A percentile compares a stretch with the other conserved stretches of the same genome.
These are phyloP conservation scores for Lolium perenne DNA, from an alignment of 176 grass and related monocot species.

Conservation along the genomic window DNA sequence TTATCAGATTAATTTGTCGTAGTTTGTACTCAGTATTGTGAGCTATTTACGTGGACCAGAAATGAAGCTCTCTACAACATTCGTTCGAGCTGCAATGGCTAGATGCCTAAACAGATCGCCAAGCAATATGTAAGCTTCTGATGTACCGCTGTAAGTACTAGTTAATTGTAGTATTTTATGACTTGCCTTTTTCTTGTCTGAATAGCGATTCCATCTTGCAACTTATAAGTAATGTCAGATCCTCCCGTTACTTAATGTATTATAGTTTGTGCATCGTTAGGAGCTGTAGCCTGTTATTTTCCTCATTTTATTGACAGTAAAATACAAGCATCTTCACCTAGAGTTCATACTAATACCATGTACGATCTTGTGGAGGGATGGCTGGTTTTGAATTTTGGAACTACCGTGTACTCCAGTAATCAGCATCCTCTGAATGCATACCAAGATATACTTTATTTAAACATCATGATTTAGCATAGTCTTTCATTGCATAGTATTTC, in stretches of 20 bases:
- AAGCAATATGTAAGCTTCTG: conserved; percentile 70
- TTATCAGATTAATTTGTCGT: too few species aligned
- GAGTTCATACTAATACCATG: not conserved
- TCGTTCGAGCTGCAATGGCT: conserved; percentile 95
- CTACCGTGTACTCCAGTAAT: not conserved
- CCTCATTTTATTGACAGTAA: not conserved
- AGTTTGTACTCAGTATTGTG: too few species aligned
- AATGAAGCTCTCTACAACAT: conserved; percentile 87
- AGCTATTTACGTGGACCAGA: too few species aligned
- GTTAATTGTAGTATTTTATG: too few species aligned
- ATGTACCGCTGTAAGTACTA: not conserved
- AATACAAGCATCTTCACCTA: not conserved
- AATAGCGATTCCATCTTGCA: too few species aligned
- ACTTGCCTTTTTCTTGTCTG: too few species aligned
- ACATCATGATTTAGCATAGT: too few species aligned
- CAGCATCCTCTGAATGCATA: not conserved
- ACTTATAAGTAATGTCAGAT: too few species aligned
- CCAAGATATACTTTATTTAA: too few species aligned
- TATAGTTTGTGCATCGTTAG: not conserved
- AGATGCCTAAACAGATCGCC: conserved; percentile 86
- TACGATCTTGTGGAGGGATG: conserved; percentile 13
- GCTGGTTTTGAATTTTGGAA: not conserved
- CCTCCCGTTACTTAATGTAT: not conserved
- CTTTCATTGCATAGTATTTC: too few species aligned
- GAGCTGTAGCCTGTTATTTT: not conserved